Percentiles rank a stretch among this genome's conserved stretches.
Evolutionary conservation across 352 stramenopile genomes (phyloP).

Genomic region (Pythium angustatum): DNA sequence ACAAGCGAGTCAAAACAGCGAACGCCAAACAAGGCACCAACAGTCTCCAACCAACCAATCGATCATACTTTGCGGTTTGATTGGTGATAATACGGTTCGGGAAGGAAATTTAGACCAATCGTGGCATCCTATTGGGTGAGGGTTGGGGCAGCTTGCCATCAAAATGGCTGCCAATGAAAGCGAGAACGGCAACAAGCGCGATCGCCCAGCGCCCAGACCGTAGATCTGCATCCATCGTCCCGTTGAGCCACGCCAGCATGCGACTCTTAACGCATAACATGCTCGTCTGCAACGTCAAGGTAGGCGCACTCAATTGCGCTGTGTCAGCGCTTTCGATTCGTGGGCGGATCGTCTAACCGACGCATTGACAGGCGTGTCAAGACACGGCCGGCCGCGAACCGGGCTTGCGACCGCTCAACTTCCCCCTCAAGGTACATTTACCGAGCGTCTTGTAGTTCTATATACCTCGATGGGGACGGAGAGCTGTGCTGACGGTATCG

Average conservation of each 20-base stretch:
- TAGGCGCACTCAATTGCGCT: constrained; percentile 12
- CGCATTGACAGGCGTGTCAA: constrained; percentile 52
- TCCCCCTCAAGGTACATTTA: constrained; percentile 63
- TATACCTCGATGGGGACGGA: too few relatives aligned
- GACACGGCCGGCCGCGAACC: constrained; percentile 70
- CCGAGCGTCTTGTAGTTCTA: neutral
- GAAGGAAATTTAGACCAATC: constrained; percentile 19
- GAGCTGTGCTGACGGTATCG: too few relatives aligned
- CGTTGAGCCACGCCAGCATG: constrained; percentile 40
- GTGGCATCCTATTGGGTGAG: neutral
- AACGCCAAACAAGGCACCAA: neutral
- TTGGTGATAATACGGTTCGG: constrained; percentile 21
- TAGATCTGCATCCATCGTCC: neutral
- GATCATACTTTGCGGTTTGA: constrained; percentile 17
- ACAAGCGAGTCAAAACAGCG: neutral
- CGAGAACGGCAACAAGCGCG: constrained; percentile 3
- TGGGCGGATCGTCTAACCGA: neutral
- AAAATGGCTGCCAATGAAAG: constrained; percentile 29
- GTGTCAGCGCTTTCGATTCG: neutral
- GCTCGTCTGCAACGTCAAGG: constrained; percentile 86
- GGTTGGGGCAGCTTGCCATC: constrained; percentile 10
- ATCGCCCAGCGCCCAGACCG: too few relatives aligned
- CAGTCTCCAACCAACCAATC: constrained; percentile 34
- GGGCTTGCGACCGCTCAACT: constrained; percentile 68
- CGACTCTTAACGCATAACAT: constrained; percentile 88